Conservation (phyloP, 1,139 yeast genomes). For the Taphrina communis region DNA sequence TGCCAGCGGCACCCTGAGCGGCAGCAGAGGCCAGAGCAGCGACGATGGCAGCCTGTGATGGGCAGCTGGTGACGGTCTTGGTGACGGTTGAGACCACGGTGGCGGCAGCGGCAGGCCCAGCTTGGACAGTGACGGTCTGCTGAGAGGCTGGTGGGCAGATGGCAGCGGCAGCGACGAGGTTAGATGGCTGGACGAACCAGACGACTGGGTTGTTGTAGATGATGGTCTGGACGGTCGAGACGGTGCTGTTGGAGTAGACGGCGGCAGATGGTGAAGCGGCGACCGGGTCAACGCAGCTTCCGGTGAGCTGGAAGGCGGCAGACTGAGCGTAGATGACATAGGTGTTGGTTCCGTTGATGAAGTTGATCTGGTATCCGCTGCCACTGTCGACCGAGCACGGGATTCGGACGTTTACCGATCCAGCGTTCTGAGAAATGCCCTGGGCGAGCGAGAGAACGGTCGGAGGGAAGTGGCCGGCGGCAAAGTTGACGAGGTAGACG, state of each 20-base stretch:
- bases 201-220: conserved; percentile 27
- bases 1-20: conserved; percentile 12
- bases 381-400: conserved; percentile 38
- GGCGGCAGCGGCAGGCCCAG: conserved; percentile 22
- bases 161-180: conserved; percentile 31
- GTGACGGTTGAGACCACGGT: conserved; percentile 21
- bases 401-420: conserved; percentile 33
- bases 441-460: conserved; percentile 34
- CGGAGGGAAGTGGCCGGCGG: conserved; percentile 36
- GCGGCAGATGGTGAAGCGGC: conserved; percentile 19
- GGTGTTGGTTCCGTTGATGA: conserved; percentile 42
- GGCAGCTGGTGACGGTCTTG: conserved; percentile 19
- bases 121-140: conserved; percentile 38
- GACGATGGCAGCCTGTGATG: conserved; percentile 33
- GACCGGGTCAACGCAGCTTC: conserved; percentile 36
- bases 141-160: conserved; percentile 28
- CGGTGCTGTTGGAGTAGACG: conserved; percentile 29
- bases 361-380: conserved; percentile 40
- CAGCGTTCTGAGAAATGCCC: conserved; percentile 27
- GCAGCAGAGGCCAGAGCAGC: conserved; percentile 33
- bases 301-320: conserved; percentile 33
- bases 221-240: conserved; percentile 27
- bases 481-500: conserved; percentile 41
- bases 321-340: conserved; percentile 43
- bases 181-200: conserved; percentile 35